These are phyloP conservation scores for Isabelozyma rhagii DNA, from an alignment of 805 yeast species.

Conservation along the genomic window DNA sequence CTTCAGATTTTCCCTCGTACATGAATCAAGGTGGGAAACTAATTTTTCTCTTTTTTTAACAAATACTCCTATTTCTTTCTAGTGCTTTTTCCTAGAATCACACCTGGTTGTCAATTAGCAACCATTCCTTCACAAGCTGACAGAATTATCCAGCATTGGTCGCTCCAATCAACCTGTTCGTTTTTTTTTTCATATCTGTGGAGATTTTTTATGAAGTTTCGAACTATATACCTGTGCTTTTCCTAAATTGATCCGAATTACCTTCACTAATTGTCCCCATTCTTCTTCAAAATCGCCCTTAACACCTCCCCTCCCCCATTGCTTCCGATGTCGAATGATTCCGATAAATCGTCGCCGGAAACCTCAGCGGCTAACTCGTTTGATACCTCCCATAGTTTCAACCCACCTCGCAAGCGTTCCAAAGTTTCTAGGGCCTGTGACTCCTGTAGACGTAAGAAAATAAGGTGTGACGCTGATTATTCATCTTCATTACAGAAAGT, in stretches of 20 bases:
- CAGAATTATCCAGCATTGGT: too few relatives aligned
- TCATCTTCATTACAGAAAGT: conserved; percentile 43
- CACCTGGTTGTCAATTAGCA: too few relatives aligned
- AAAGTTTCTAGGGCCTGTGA: conserved; percentile 83
- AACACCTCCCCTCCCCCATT: not conserved
- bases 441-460: conserved; percentile 70
- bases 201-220: too few relatives aligned
- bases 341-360: not conserved
- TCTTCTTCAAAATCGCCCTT: not conserved
- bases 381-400: not conserved
- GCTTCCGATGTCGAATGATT: not conserved
- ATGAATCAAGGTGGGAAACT: not conserved
- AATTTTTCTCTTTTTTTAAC: not conserved
- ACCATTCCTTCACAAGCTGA: too few relatives aligned
- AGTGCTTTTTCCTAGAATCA: not conserved
- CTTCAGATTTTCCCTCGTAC: not conserved
- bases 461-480: conserved; percentile 64
- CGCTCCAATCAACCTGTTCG: too few relatives aligned
- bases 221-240: too few relatives aligned
- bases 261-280: not conserved
- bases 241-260: too few relatives aligned
- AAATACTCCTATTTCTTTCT: not conserved
- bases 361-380: not conserved
- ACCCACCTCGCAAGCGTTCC: conserved; percentile 51
- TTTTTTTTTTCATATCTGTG: too few relatives aligned